Conservation (phyloP, 148 eudicot species). For the Camellia lanceoleosa region DNA sequence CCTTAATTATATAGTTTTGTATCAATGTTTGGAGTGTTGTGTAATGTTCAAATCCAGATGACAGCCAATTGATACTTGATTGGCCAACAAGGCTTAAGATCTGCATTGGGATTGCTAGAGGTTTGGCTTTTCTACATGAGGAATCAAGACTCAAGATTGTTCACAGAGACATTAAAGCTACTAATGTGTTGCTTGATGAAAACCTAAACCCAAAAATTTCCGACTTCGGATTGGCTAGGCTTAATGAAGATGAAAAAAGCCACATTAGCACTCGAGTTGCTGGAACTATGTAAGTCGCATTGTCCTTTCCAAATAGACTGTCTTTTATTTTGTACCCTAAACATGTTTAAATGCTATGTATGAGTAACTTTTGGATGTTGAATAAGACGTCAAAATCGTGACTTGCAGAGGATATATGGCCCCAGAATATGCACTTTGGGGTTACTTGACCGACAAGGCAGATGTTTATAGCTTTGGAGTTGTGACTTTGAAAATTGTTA, state of each 20-base stretch:
- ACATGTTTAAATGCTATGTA: neutral
- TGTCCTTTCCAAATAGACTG: neutral
- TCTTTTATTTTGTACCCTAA: neutral
- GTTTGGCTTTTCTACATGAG: conserved; percentile 49
- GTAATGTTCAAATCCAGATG: conserved; percentile 22
- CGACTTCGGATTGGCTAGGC: conserved; percentile 49
- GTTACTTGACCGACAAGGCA: conserved; percentile 44
- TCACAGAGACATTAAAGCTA: conserved; percentile 52
- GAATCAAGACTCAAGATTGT: conserved; percentile 47
- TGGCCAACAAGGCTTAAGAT: conserved; percentile 47
- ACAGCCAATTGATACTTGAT: conserved; percentile 30
- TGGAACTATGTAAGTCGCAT: conserved; percentile 42
- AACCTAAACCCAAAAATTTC: conserved; percentile 45
- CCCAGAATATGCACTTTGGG: conserved; percentile 57
- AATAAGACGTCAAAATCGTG: neutral
- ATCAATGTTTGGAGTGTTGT: neutral
- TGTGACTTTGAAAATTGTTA: conserved; percentile 41
- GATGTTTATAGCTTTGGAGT: conserved; percentile 53
- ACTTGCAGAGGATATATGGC: conserved; percentile 61
- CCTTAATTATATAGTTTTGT: neutral
- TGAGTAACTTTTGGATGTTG: neutral
- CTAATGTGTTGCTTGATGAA: conserved; percentile 44
- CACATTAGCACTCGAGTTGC: conserved; percentile 53
- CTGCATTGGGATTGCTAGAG: conserved; percentile 46
- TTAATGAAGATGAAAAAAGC: conserved; percentile 48